Base-by-base conservation (phyloP, 1,139 yeast species). In the Suhomyces bribrorum region DNA sequence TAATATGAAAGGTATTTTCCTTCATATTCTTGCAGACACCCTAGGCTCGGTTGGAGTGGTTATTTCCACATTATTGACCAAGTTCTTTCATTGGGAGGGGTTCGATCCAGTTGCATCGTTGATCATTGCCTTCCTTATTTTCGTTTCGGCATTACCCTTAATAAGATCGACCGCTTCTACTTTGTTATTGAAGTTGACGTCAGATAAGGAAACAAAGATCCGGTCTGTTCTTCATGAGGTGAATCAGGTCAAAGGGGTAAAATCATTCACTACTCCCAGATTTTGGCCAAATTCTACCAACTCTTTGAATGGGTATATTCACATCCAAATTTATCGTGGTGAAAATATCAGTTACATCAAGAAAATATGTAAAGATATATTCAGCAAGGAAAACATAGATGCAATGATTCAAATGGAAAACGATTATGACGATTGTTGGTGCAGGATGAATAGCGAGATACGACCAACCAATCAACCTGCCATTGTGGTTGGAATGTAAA, bases 11-110 rank as follows among this genome's bases (percentile, higher is more conserved):
- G 99, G 99, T 15, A 88, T 92, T 8, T 92, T 92, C 52, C 67
- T 92, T 31, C 99, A 92, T 53, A 86, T 92, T 31, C 62, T 92
- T 32, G 98, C 99, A 0, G 99, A 92, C 54, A 92, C 98, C 0
- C 68, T 94, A 24, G 98, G 99, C 0, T 90, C 97, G 0, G 95
- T 89, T 0, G 97, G 98, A 5, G 99, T 94, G 16, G 92, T 94
- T 9, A 62, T 87, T 0, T 89, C 97, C 0, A 92, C 98, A 0
- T 41, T 84, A 2, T 61, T 84, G 28, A 81, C 86, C 15, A 79
- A 79, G 41, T 45, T 75, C 12, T 75, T 82, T 56, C 64, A 71
- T 14, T 75, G 83, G 63, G 69, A 76, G 29, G 86, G 86, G 1
- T 86, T 87, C 56, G 99, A 92, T 56, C 97, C 99, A 0, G 62